phyloP scores from a whole-genome alignment of 768 basidiomycete species.

The Mycena pura region DNA sequence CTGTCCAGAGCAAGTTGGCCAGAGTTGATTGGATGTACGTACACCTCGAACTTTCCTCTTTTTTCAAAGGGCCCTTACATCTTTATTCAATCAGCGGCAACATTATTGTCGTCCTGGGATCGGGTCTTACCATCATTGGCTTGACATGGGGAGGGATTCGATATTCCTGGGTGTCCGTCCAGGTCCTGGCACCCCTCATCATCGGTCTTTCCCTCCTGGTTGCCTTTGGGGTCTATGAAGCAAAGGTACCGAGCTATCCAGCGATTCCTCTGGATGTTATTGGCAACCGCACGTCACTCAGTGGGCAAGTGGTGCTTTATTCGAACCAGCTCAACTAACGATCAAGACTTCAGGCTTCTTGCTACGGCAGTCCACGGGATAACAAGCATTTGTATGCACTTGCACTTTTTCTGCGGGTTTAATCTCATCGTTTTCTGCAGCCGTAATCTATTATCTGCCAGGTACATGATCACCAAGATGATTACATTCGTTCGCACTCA shows the following conservation, averaged over 20 bases:
- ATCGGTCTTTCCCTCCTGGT: constrained; percentile 43
- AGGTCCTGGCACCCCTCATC: constrained; percentile 48
- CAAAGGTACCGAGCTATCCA: constrained; percentile 25
- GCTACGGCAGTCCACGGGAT: constrained; percentile 34
- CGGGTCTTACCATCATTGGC: constrained; percentile 40
- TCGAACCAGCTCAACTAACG: not conserved
- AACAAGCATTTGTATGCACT: constrained; percentile 27
- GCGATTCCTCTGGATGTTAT: constrained; percentile 39
- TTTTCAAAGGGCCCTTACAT: not conserved
- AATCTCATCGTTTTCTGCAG: constrained; percentile 17
- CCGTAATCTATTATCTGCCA: constrained; percentile 43
- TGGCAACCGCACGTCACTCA: constrained; percentile 44
- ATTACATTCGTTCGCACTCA: not conserved
- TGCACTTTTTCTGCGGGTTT: too few relatives aligned
- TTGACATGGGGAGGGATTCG: constrained; percentile 48
- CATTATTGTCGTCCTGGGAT: constrained; percentile 37
- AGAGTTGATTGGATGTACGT: constrained; percentile 46
- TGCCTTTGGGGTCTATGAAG: constrained; percentile 38
- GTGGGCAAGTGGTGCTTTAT: constrained; percentile 36
- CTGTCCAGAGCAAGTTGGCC: constrained; percentile 34
- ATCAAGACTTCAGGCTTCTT: constrained; percentile 33
- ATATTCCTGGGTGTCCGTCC: constrained; percentile 45
- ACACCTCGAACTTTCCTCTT: not conserved
- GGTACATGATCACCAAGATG: not conserved
- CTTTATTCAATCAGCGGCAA: constrained; percentile 41